phyloP scores from a whole-genome alignment of 208 protist genomes.

The Trypanosoma platydactyli region DNA sequence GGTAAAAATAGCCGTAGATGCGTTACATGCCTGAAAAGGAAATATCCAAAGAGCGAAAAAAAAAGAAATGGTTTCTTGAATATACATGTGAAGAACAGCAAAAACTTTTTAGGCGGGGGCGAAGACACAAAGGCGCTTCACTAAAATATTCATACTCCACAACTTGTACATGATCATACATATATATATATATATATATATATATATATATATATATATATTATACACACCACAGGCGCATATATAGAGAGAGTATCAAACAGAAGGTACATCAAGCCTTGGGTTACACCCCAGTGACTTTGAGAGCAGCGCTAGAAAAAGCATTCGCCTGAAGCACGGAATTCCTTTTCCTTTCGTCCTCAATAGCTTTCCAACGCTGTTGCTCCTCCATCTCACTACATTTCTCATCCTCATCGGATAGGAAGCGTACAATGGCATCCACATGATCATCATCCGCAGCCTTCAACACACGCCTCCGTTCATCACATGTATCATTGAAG shows the following conservation, averaged over 20 bases:
- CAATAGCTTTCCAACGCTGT: constrained; percentile 19
- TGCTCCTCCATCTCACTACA: constrained; percentile 29
- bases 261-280: background rate
- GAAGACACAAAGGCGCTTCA: constrained; percentile 6
- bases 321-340: constrained; percentile 23
- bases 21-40: no score
- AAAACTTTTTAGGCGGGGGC: background rate
- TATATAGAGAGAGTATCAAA: constrained; percentile 19
- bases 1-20: no score
- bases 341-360: constrained; percentile 33
- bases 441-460: constrained; percentile 37
- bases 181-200: no score
- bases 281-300: constrained; percentile 2
- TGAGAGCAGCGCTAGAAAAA: constrained; percentile 17
- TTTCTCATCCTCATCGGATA: constrained; percentile 37
- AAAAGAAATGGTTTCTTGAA: constrained; percentile 1
- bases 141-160: no score
- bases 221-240: no score
- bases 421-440: constrained; percentile 44
- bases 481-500: constrained; percentile 68
- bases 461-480: constrained; percentile 60
- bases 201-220: no score
- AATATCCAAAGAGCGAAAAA: background rate
- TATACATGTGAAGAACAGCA: background rate
- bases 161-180: background rate